Percentiles rank a stretch among this genome's conserved stretches.
Conservation (phyloP, 1,139 yeast genomes). For the Blastobotrys capitulatus region DNA sequence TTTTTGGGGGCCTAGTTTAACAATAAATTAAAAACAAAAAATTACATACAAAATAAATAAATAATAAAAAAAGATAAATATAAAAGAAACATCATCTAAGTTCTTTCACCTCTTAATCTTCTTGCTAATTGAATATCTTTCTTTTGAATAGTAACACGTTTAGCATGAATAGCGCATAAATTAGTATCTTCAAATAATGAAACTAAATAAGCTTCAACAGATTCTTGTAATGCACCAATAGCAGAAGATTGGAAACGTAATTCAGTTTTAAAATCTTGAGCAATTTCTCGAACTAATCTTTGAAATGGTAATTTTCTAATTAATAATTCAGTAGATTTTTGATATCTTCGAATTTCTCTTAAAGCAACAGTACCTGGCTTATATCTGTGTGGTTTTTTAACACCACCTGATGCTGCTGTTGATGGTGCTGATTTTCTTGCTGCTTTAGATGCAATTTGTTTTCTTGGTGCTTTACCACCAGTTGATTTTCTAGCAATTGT, state of each 20-base stretch:
- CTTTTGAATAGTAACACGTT: conserved; percentile 99
- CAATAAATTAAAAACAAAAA: background rate
- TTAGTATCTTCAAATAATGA: conserved; percentile 93
- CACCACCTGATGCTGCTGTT: conserved; percentile 90
- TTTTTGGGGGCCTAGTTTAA: too few species aligned
- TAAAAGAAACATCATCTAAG: conserved; percentile 12
- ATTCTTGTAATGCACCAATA: conserved; percentile 97
- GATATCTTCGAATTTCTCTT: conserved; percentile 99
- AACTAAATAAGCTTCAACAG: conserved; percentile 93
- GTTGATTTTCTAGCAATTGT: conserved; percentile 96
- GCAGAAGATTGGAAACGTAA: conserved; percentile 98
- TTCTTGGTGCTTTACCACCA: conserved; percentile 99
- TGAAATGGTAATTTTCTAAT: conserved; percentile 98
- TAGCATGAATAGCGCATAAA: conserved; percentile 98
- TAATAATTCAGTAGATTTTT: conserved; percentile 91
- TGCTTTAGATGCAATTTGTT: conserved; percentile 97
- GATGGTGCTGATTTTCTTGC: conserved; percentile 88
- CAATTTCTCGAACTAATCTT: conserved; percentile 96
- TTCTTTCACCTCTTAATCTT: conserved; percentile 86
- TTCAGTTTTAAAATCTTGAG: conserved; percentile 96
- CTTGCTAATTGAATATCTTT: conserved; percentile 98
- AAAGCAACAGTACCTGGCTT: conserved; percentile 99
- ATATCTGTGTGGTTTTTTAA: conserved; percentile 99
- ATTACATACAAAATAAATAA: background rate
- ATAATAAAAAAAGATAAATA: conserved; percentile 1